Evolutionary conservation across 306 rosid species (phyloP), one percentile per base, ranked within the genome.

Genomic region (Citrullus colocynthis): DNA sequence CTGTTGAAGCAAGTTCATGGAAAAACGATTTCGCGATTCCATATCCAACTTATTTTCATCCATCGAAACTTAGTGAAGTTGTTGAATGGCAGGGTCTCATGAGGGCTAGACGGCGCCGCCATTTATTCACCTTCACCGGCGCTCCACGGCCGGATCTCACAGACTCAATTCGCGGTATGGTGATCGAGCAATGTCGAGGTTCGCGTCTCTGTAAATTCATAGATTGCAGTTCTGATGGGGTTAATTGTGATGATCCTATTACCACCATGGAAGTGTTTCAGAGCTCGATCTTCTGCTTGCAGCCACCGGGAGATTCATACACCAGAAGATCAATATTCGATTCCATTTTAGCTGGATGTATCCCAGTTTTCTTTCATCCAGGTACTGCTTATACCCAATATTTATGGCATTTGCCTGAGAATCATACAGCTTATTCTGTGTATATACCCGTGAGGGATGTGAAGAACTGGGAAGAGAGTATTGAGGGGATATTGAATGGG

Each of bases 311-410:
- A 48, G 96, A 95, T 58, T 92, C 98, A 1, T 90, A 94, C 85
- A 90, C 98, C 2, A 86, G 98, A 84, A 86, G 93, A 78, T 95
- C 98, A 15, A 85, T 85, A 61, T 95, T 95, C 51, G 97, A 95
- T 77, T 88, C 98, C 4, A 86, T 92, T 82, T 72, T 92, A 71
- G 96, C 96, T 0, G 98, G 98, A 32, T 94, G 98, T 24, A 80
- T 94, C 77, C 97, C 98, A 0, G 98, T 95, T 69, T 95, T 95
- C 82, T 95, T 95, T 48, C 90, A 92, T 78, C 98, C 97, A 1
- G 97, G 97, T 2, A 83, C 93, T 0, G 97, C 97, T 44, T 95
- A 92, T 84, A 85, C 98, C 0, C 98, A 95, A 51, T 95, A 95
- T 60, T 1, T 51, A 10, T 95, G 98, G 98, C 84, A 85, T 83